These are phyloP conservation scores for Oxyria digyna DNA, from an alignment of 148 eudicot genomes.

Conservation along the genomic window DNA sequence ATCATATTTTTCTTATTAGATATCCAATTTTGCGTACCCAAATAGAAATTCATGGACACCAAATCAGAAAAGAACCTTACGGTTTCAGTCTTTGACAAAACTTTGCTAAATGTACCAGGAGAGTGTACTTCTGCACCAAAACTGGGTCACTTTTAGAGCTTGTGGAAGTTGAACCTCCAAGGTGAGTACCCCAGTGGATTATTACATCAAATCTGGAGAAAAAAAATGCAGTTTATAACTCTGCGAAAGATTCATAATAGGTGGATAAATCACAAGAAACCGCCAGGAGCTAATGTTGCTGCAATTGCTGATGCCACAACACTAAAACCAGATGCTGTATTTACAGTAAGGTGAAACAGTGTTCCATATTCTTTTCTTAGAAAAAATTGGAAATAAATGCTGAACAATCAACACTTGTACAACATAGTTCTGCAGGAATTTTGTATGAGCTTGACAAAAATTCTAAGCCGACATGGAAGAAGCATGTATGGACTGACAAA, in stretches of 20 bases:
- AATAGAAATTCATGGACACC: neutral
- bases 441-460: slow-evolving; percentile 57
- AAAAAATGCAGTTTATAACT: neutral
- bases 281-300: slow-evolving; percentile 84
- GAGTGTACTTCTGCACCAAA: slow-evolving; percentile 68
- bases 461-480: slow-evolving; percentile 80
- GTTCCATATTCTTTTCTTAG: neutral
- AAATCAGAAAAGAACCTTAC: no score
- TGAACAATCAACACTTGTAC: slow-evolving; percentile 6
- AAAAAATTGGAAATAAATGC: neutral
- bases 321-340: slow-evolving; percentile 39
- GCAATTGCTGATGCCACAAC: slow-evolving; percentile 60
- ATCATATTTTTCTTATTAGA: neutral
- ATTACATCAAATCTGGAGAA: neutral
- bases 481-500: slow-evolving; percentile 52
- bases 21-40: neutral
- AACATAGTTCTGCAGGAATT: slow-evolving; percentile 59
- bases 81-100: slow-evolving; percentile 17
- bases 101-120: slow-evolving; percentile 37
- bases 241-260: slow-evolving; percentile 7
- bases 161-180: slow-evolving; percentile 44
- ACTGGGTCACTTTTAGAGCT: slow-evolving; percentile 57
- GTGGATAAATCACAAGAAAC: slow-evolving; percentile 66
- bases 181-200: slow-evolving; percentile 38
- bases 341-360: slow-evolving; percentile 49